Conservation (phyloP, 2,329 filamentous ascomycete genomes). For the Trichoderma arundinaceum region DNA sequence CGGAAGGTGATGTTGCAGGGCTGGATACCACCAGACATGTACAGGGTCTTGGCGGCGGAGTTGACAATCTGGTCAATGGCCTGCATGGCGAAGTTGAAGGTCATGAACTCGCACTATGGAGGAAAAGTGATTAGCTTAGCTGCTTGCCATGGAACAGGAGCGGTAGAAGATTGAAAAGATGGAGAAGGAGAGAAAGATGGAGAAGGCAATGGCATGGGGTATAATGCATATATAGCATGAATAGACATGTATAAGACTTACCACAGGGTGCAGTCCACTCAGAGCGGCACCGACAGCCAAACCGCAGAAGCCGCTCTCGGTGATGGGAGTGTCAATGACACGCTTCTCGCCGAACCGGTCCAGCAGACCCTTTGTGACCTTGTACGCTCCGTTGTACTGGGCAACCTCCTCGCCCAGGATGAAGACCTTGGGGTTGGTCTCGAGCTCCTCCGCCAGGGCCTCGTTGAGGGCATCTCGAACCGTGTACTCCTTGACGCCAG, state of each 20-base stretch:
- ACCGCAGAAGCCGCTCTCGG: slow-evolving; percentile 93
- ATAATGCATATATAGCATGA: background rate
- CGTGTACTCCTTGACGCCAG: slow-evolving; percentile 86
- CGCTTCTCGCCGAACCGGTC: slow-evolving; percentile 97
- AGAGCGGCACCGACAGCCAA: slow-evolving; percentile 93
- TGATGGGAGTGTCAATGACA: slow-evolving; percentile 98
- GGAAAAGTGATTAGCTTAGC: background rate
- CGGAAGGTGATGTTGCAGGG: slow-evolving; percentile 99
- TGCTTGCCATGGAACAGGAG: too few species aligned
- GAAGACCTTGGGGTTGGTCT: slow-evolving; percentile 93
- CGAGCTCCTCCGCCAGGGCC: slow-evolving; percentile 96
- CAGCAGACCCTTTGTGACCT: slow-evolving; percentile 96
- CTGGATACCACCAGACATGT: slow-evolving; percentile 99
- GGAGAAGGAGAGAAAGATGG: too few species aligned
- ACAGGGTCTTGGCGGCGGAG: slow-evolving; percentile 97
- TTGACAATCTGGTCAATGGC: slow-evolving; percentile 99
- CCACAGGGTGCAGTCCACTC: slow-evolving; percentile 90
- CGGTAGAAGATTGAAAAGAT: background rate
- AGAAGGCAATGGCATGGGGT: background rate
- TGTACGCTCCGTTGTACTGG: slow-evolving; percentile 99
- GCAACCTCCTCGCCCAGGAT: slow-evolving; percentile 97
- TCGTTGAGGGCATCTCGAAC: slow-evolving; percentile 98
- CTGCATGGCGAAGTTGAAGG: slow-evolving; percentile 99
- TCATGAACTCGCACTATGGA: slow-evolving; percentile 96
- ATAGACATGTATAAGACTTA: slow-evolving; percentile 58